These are phyloP conservation scores for Penicilliopsis zonata DNA, from an alignment of 495 filamentous ascomycete species.

Conservation along the genomic window DNA sequence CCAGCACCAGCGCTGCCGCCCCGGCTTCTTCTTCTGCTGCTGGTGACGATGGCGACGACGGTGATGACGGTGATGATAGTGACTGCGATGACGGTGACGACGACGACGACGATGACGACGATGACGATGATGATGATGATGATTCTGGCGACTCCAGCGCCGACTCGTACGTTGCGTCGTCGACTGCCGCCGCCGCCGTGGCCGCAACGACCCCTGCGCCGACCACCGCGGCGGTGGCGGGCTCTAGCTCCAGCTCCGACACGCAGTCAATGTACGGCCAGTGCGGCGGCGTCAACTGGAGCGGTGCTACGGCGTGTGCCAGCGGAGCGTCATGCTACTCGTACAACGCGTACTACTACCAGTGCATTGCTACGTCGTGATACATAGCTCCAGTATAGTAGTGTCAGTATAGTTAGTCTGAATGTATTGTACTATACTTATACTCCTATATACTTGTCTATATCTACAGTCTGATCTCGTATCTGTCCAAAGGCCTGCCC, in stretches of 20 bases:
- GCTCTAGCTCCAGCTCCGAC: constrained; percentile 2
- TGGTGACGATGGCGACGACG: too few relatives aligned
- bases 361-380: constrained; percentile 33
- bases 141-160: too few relatives aligned
- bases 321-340: constrained; percentile 28
- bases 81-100: too few relatives aligned
- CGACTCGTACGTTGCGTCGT: too few relatives aligned
- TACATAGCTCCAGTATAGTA: too few relatives aligned
- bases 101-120: too few relatives aligned
- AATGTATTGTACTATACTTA: too few relatives aligned
- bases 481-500: constrained; percentile 3
- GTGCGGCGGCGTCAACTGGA: constrained; percentile 37
- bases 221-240: constrained; percentile 3
- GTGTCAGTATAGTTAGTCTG: too few relatives aligned
- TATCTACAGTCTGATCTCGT: too few relatives aligned
- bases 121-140: too few relatives aligned
- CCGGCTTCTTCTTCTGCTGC: constrained; percentile 2
- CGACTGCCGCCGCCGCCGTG: constrained; percentile 3
- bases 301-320: constrained; percentile 31
- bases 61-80: too few relatives aligned
- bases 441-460: too few relatives aligned
- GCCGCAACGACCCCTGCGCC: constrained; percentile 2
- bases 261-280: constrained; percentile 27
- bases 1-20: constrained; percentile 2
- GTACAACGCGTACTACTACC: constrained; percentile 37